Evolutionary conservation across 2,329 filamentous ascomycete genomes (phyloP).

Genomic region (Seiridium cupressi): DNA sequence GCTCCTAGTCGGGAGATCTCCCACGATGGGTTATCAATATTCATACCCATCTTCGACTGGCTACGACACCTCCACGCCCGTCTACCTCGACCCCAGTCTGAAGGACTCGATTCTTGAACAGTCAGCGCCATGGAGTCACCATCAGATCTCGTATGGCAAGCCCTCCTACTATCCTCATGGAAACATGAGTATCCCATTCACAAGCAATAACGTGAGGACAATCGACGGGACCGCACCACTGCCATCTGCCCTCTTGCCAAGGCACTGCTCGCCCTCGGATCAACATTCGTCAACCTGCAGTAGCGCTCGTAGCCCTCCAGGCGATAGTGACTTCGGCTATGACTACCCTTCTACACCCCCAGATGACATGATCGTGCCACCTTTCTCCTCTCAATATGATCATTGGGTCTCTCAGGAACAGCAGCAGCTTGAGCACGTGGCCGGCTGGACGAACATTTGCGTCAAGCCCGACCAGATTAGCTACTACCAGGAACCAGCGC

Average conservation of each 20-base stretch:
- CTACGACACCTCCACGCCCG: background rate
- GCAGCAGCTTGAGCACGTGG: conserved; percentile 26
- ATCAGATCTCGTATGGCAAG: background rate
- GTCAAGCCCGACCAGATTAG: conserved; percentile 35
- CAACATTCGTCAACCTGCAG: conserved; percentile 34
- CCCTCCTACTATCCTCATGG: background rate
- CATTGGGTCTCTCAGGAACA: conserved; percentile 22
- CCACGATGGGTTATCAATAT: no score
- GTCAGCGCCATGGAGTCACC: background rate
- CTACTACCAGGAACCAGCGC: conserved; percentile 26
- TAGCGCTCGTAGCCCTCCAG: conserved; percentile 34
- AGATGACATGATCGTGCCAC: conserved; percentile 30
- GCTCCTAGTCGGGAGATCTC: no score
- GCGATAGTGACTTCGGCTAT: conserved; percentile 37
- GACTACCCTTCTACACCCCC: conserved; percentile 35
- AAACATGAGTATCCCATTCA: background rate
- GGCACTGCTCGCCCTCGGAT: conserved; percentile 35
- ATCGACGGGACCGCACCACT: conserved; percentile 14
- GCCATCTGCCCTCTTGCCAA: conserved; percentile 19
- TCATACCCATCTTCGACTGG: background rate
- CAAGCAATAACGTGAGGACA: conserved; percentile 10
- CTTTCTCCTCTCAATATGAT: conserved; percentile 24
- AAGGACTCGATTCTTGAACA: background rate
- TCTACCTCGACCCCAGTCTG: background rate
- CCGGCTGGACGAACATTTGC: conserved; percentile 26